phyloP scores from a whole-genome alignment of 495 filamentous ascomycete species.

The Chaetomium cochliodes region DNA sequence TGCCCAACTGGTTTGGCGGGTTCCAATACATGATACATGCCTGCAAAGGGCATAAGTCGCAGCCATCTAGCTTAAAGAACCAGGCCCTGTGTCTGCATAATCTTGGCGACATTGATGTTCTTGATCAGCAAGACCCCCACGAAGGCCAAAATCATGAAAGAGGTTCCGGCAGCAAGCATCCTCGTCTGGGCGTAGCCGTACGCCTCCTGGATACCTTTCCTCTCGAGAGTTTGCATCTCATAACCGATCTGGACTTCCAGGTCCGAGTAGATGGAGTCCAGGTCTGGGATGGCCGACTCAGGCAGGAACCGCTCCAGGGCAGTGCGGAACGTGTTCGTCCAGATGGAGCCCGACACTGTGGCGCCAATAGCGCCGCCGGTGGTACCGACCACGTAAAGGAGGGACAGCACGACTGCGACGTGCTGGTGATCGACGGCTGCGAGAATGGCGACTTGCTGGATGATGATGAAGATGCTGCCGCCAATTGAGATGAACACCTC shows the following conservation, averaged over 20 bases:
- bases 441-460: slow-evolving; percentile 63
- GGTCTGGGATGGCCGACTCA: slow-evolving; percentile 44
- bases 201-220: slow-evolving; percentile 53
- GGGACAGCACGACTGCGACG: slow-evolving; percentile 62
- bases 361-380: slow-evolving; percentile 64
- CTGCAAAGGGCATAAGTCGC: background rate
- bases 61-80: slow-evolving; percentile 17
- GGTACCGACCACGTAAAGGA: slow-evolving; percentile 62
- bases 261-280: slow-evolving; percentile 51
- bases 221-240: slow-evolving; percentile 45
- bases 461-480: slow-evolving; percentile 57
- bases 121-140: slow-evolving; percentile 48
- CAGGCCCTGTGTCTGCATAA: slow-evolving; percentile 37
- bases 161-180: slow-evolving; percentile 54
- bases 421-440: slow-evolving; percentile 63
- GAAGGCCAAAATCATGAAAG: slow-evolving; percentile 49
- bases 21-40: background rate
- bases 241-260: slow-evolving; percentile 53
- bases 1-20: too few species aligned
- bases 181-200: slow-evolving; percentile 56
- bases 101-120: slow-evolving; percentile 55
- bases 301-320: slow-evolving; percentile 58
- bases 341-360: slow-evolving; percentile 62
- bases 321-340: slow-evolving; percentile 56
- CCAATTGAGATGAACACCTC: slow-evolving; percentile 76